Base-by-base conservation (phyloP, 1,139 yeast genomes). In the Meyerozyma athensensis region DNA sequence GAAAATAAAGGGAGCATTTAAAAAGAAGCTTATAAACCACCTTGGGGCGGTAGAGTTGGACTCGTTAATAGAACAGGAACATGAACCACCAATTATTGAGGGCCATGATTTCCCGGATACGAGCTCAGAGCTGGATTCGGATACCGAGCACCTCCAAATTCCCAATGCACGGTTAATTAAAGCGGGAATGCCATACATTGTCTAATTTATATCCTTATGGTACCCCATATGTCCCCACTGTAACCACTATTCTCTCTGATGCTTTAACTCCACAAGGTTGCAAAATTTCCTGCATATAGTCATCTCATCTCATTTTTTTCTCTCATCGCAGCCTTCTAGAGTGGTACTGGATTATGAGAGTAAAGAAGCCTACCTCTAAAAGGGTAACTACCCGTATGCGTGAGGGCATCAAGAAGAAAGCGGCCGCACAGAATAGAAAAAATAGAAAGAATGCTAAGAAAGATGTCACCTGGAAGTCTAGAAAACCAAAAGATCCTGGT, bases 331-430 rank as follows among this genome's bases (percentile, higher is more conserved):
- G 20, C 4, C 8, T 18, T 14, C 2, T 17, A n/a, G 10, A 28
- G 32, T 9, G 18, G 20, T 9, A 7, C 16, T 16, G 5, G 4
- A 28, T 10, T 13, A 70, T 70, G 76, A 68, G 73, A 65, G 74
- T 68, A 38, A 68, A 65, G 65, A 77, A 84, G 68, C 89, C 90
- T 36, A 79, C 84, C 26, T 81, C 90, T 48, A 90, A 90, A 66
- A 79, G 97, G 66, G 74, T 79, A 39, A 77, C 92, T 59, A 90
- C 97, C 58, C 87, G 94, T 61, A 80, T 90, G 85, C 79, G 90
- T 59, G 95, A 89, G 63, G 97, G 97, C 49, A 87, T 92, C 58
- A 85, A 87, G 69, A 92, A 89, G 78, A 92, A 92, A 67, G 90
- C 96, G 3, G 77, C 92, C 33, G 97, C 97, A 18, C 94, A 90